A percentile compares a stretch with the other conserved stretches of the same genome.
phyloP scores from a whole-genome alignment of 768 basidiomycete genomes.

The Russula brevipes region DNA sequence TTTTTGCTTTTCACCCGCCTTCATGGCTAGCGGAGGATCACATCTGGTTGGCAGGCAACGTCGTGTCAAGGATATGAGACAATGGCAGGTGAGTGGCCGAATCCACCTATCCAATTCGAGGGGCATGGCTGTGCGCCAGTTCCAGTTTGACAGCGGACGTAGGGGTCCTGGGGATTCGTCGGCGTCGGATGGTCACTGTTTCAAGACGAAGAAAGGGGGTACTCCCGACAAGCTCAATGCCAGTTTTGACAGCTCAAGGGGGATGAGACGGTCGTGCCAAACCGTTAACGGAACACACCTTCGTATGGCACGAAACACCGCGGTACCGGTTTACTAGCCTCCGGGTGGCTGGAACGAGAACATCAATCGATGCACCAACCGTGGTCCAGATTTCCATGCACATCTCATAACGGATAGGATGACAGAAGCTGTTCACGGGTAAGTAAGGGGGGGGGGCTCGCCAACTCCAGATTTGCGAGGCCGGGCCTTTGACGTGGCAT shows the following conservation, averaged over 20 bases:
- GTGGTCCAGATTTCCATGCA: not conserved
- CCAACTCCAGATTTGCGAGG: too few relatives aligned
- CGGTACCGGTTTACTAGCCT: not conserved
- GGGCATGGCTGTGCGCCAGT: not conserved
- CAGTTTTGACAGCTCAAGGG: not conserved
- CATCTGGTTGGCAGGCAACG: not conserved
- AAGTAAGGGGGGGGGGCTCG: not conserved
- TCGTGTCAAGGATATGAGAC: conserved; percentile 2
- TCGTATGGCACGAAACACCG: not conserved
- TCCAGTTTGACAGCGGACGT: not conserved
- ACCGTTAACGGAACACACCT: not conserved
- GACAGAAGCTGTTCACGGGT: not conserved
- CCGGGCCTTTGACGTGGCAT: too few relatives aligned
- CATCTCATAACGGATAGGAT: not conserved
- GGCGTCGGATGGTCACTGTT: not conserved
- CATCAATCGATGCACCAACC: not conserved
- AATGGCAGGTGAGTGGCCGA: not conserved
- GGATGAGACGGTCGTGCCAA: not conserved
- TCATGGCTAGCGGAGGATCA: not conserved
- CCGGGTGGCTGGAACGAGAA: not conserved
- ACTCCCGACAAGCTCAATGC: not conserved
- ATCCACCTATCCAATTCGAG: not conserved
- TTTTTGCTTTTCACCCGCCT: not conserved
- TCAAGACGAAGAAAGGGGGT: not conserved
- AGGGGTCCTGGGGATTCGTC: not conserved